These are phyloP conservation scores for Vigna angularis DNA, from an alignment of 306 rosid species.

Conservation along the genomic window DNA sequence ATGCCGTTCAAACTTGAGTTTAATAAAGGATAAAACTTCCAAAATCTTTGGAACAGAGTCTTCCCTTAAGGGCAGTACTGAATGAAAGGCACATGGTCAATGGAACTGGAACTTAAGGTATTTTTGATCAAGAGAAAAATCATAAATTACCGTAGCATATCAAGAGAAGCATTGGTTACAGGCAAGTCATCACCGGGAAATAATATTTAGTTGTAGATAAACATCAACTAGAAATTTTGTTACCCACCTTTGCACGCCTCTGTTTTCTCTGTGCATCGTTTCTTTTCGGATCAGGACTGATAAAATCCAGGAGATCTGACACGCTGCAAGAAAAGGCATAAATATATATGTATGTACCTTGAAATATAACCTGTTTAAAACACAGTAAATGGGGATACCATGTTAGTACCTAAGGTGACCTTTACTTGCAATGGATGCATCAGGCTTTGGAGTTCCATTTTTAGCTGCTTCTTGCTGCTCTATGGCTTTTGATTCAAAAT, in stretches of 20 bases:
- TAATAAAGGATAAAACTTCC: constrained; percentile 33
- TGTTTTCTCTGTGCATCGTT: constrained; percentile 80
- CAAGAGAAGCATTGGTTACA: constrained; percentile 18
- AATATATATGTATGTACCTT: constrained; percentile 48
- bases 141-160: constrained; percentile 25
- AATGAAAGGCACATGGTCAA: constrained; percentile 21
- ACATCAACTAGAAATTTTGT: neutral
- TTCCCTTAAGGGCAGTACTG: constrained; percentile 36
- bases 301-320: constrained; percentile 93
- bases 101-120: constrained; percentile 25
- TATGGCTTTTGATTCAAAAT: constrained; percentile 87
- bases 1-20: constrained; percentile 41
- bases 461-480: constrained; percentile 98
- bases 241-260: constrained; percentile 84
- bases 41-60: constrained; percentile 36
- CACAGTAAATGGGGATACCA: constrained; percentile 67
- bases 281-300: constrained; percentile 83
- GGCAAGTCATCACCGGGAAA: neutral
- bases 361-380: constrained; percentile 47
- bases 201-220: neutral
- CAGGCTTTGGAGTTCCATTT: constrained; percentile 94
- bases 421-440: constrained; percentile 90
- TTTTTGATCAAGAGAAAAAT: constrained; percentile 22
- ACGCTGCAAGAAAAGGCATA: constrained; percentile 70
- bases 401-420: constrained; percentile 99